These are phyloP conservation scores for Stemphylium beticola DNA, from an alignment of 2,329 filamentous ascomycete genomes.

Conservation along the genomic window DNA sequence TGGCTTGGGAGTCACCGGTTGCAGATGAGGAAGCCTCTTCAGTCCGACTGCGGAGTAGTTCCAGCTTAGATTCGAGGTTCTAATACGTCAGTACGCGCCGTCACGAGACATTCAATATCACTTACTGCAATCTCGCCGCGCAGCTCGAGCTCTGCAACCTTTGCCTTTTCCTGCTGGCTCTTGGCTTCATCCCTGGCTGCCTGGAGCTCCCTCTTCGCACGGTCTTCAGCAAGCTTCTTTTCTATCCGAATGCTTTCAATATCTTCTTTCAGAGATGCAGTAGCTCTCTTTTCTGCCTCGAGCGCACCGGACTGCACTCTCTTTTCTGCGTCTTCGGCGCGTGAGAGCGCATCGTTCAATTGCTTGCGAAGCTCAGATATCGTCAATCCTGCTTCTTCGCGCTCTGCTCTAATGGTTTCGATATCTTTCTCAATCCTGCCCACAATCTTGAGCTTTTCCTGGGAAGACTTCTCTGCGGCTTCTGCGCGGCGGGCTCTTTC, in stretches of 20 bases:
- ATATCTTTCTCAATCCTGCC: constrained; percentile 63
- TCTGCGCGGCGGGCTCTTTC: constrained; percentile 68
- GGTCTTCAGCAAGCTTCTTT: constrained; percentile 75
- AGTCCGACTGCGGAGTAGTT: constrained; percentile 80
- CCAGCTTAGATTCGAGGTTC: constrained; percentile 85
- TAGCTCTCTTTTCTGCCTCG: constrained; percentile 66
- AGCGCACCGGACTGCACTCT: constrained; percentile 72
- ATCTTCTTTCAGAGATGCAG: constrained; percentile 65
- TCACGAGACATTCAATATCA: neutral
- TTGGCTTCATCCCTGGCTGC: constrained; percentile 76
- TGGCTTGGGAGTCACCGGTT: constrained; percentile 83
- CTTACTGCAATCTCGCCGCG: constrained; percentile 72
- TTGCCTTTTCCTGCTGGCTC: constrained; percentile 72
- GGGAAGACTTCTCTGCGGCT: constrained; percentile 62
- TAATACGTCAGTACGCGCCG: constrained; percentile 47
- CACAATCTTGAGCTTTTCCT: constrained; percentile 61
- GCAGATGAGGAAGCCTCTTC: constrained; percentile 88
- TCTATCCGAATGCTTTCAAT: constrained; percentile 73
- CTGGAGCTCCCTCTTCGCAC: constrained; percentile 70
- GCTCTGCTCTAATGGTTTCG: constrained; percentile 66
- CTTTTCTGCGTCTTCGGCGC: constrained; percentile 70
- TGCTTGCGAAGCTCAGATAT: constrained; percentile 74
- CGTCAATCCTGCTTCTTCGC: constrained; percentile 66
- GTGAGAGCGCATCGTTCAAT: constrained; percentile 69
- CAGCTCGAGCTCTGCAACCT: constrained; percentile 74